Percentiles rank a stretch among this genome's conserved stretches.
Conservation (phyloP, 2,329 filamentous ascomycete genomes). For the Xylaria sp. region DNA sequence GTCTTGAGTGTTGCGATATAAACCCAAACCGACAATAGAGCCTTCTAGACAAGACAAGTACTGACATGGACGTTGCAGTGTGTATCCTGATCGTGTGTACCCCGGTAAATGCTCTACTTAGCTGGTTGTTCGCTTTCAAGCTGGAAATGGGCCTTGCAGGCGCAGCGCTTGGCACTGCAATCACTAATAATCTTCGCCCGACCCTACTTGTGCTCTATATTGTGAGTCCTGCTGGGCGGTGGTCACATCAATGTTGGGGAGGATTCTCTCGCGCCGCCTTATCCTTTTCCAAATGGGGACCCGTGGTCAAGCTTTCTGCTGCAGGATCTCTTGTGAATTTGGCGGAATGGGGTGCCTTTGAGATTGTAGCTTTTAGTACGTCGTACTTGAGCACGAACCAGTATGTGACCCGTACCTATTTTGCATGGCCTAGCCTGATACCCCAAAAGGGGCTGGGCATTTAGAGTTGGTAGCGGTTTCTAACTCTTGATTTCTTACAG, state of each 20-base stretch:
- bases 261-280: constrained; percentile 53
- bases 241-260: constrained; percentile 57
- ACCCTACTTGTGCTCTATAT: constrained; percentile 59
- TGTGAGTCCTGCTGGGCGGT: constrained; percentile 53
- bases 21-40: not conserved
- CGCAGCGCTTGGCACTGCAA: constrained; percentile 60
- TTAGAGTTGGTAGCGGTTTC: not conserved
- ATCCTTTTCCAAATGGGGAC: constrained; percentile 51
- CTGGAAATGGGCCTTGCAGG: constrained; percentile 60
- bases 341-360: constrained; percentile 57
- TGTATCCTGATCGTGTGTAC: constrained; percentile 58
- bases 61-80: constrained; percentile 42
- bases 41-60: not conserved
- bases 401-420: constrained; percentile 22
- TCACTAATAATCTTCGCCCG: constrained; percentile 61
- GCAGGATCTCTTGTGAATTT: constrained; percentile 55
- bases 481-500: constrained; percentile 16
- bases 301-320: constrained; percentile 53
- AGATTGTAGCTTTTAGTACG: constrained; percentile 57
- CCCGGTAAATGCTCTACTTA: constrained; percentile 59
- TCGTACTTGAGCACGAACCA: constrained; percentile 57
- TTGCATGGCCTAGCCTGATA: not conserved
- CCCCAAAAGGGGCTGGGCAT: not conserved
- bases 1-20: not conserved
- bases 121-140: constrained; percentile 59